Conservation (phyloP, 148 eudicot species). For the Persicaria maculosa region DNA sequence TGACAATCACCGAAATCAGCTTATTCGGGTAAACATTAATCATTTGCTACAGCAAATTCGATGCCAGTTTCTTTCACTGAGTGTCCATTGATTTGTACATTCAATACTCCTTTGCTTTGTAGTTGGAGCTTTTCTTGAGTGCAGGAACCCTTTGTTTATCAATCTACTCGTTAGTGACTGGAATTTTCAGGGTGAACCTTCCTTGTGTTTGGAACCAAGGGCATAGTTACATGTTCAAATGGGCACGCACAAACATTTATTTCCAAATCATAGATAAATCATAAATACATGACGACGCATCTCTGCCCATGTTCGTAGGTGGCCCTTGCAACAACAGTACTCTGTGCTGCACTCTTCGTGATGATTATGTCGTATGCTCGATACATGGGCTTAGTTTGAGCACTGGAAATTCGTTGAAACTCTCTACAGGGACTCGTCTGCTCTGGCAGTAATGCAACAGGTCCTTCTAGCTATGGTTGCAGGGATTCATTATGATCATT, state of each 20-base stretch:
- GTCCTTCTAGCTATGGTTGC: too few species aligned
- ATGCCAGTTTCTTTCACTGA: background rate
- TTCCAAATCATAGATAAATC: too few species aligned
- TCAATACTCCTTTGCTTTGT: background rate
- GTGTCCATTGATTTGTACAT: too few species aligned
- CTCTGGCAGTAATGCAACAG: too few species aligned
- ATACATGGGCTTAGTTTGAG: constrained; percentile 60
- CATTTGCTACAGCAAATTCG: background rate
- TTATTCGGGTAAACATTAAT: constrained; percentile 46
- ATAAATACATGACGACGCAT: too few species aligned
- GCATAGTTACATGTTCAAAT: constrained; percentile 49
- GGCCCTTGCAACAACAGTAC: constrained; percentile 23
- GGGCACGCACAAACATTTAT: constrained; percentile 27
- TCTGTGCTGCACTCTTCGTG: constrained; percentile 28
- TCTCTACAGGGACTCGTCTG: too few species aligned
- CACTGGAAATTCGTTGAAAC: constrained; percentile 5
- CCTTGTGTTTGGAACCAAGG: constrained; percentile 49
- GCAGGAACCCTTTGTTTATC: constrained; percentile 58
- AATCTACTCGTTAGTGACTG: constrained; percentile 53
- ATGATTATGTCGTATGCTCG: constrained; percentile 46
- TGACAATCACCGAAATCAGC: constrained; percentile 76
- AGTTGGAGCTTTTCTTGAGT: constrained; percentile 68
- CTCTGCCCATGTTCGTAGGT: constrained; percentile 27
- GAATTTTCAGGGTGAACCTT: constrained; percentile 66
- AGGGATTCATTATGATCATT: too few species aligned